Evolutionary conservation across 306 rosid genomes (phyloP).

Genomic region (Vigna reflexopilosa): DNA sequence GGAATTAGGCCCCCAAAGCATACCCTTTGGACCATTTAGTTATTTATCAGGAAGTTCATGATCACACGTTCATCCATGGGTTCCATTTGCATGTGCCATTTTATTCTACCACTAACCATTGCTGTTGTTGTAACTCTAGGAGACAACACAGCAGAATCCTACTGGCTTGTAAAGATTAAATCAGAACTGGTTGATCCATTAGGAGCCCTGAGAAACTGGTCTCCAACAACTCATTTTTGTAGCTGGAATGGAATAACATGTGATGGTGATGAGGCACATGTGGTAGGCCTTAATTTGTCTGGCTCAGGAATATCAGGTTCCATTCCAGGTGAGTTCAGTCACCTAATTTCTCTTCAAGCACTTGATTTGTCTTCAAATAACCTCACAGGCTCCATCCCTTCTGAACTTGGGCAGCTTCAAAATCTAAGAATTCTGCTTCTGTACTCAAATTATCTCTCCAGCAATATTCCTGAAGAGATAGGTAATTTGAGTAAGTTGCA

Average conservation of each 20-base stretch:
- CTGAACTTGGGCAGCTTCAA: conserved; percentile 65
- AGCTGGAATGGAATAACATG: conserved; percentile 75
- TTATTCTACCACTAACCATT: conserved; percentile 48
- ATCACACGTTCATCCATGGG: conserved; percentile 46
- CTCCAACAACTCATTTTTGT: conserved; percentile 59
- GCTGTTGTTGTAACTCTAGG: conserved; percentile 51
- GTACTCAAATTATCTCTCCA: conserved; percentile 66
- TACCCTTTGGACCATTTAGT: conserved; percentile 37
- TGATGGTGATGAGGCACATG: conserved; percentile 51
- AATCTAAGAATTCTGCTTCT: conserved; percentile 59
- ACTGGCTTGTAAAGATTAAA: conserved; percentile 67
- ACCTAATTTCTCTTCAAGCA: conserved; percentile 61
- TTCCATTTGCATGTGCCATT: conserved; percentile 48
- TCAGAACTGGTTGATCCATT: conserved; percentile 64
- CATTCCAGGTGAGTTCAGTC: conserved; percentile 55
- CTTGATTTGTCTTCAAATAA: conserved; percentile 75
- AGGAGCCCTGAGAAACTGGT: conserved; percentile 69
- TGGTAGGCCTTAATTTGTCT: conserved; percentile 66
- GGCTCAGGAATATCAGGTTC: conserved; percentile 71
- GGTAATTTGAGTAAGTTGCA: conserved; percentile 73
- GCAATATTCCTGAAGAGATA: conserved; percentile 68
- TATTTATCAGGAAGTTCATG: conserved; percentile 41
- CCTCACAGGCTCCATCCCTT: conserved; percentile 71
- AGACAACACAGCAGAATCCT: conserved; percentile 54
- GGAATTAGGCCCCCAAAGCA: conserved; percentile 41